Base-by-base conservation (phyloP, 2,329 filamentous ascomycete species). In the Gnomoniopsis smithogilvyi region DNA sequence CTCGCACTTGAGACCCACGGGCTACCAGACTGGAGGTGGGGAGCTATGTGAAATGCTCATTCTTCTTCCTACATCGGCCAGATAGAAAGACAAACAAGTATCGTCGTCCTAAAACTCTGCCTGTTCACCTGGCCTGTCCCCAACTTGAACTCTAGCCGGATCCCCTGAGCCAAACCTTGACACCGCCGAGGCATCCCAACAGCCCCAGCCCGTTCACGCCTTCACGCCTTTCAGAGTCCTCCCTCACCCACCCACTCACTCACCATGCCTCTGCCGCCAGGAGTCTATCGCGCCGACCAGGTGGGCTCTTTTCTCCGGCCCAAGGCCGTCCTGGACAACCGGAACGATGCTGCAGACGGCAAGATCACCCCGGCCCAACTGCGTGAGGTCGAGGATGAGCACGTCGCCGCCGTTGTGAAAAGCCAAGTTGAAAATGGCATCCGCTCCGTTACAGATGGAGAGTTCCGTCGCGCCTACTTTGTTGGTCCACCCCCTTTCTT, bases 381-480 rank as follows among this genome's bases (percentile, higher is more conserved):
- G 30, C 79, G 79, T 64, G 71, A 75, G 62, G 64, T 83, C 55
- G 81, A 84, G 67, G 76, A 83, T 68, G 71, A 76, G 64, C 72
- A 79, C 68, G 76, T 83, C 63, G 70, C 74, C 34, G 65, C 73
- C 6, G 78, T 81, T 1, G 80, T 81, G 51, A 67, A 74, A 58
- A 74, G 78, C 64, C 76, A 84, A 66, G 72, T 82, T 47, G 72
- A 72, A 21, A 76, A 74, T 57, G 80, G 81, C 36, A 69, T 83
- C 24, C 76, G 72, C 56, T 76, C 77, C 56, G 74, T 84, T 49
- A 84, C 81, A 10, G 81, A 83, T 61, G 81, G 81, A 70, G 81
- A 84, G 69, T 83, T 82, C 70, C 78, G 81, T 54, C 78, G 81
- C 57, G 76, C 77, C 49, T 84, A 78, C 73, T 85, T 85, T 72